Evolutionary conservation across 192 early-diverging fungal genomes (phyloP), one percentile per base, ranked within the genome.

Genomic region (Coemansia sp.): DNA sequence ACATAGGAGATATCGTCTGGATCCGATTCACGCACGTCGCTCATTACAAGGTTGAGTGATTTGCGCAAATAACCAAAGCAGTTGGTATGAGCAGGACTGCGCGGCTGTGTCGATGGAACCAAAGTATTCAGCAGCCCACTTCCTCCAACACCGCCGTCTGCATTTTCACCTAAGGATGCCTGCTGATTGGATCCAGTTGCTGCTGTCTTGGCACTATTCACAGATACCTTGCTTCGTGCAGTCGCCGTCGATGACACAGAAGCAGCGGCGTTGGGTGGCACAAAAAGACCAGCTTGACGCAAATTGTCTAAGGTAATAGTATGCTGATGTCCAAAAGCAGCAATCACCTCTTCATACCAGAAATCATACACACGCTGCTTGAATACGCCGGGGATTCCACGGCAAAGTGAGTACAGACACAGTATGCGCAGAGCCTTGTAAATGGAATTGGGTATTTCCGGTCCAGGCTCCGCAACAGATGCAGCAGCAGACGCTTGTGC

Each of bases 301-400:
- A 98, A 62, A 50, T 91, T 88, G 55, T 91, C 82, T 13, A 98
- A 64, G 2, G 94, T 98, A 13, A 89, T 67, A 32, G 93, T 68
- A 53, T 98, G 94, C 51, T 89, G 81, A 60, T 85, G 86, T 11
- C 95, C 94, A 80, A 96, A 98, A 0, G 94, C 87, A 68, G 94
- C 88, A 23, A 87, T 64, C 33, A 98, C 77, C 50, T 95, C 92
- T 20, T 86, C 80, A 61, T 86, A 82, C 65, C 93, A 87, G 23
- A 79, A 71, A 30, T 98, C 96, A 46, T 81, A 90, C 5, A 72
- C 42, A 61, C 95, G 97, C 22, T 84, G 68, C 50, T 94, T 98
- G 14, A 96, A 59, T 14, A 85, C 37, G 9, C 30, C 28, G 11
- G 61, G 87, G 17, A 88, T 87, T 39, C 88, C 87, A 40, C 88